Percentiles rank a stretch among this genome's conserved stretches.
phyloP scores from a whole-genome alignment of 768 basidiomycete species.

The Gyrodon lividus region DNA sequence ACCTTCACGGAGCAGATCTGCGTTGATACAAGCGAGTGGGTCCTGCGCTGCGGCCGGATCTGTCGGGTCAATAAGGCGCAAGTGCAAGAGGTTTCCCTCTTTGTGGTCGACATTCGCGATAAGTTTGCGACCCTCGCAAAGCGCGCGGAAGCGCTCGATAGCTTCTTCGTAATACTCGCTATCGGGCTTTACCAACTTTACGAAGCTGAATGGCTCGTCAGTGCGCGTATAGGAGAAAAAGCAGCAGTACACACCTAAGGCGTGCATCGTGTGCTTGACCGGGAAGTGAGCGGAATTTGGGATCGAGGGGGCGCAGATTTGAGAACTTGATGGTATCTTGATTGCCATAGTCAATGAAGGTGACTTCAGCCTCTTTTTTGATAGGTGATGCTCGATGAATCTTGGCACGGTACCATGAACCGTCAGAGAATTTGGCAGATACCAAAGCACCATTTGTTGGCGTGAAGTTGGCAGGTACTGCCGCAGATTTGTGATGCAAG shows the following conservation, averaged over 20 bases:
- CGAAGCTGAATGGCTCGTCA: slow-evolving; percentile 54
- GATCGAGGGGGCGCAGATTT: slow-evolving; percentile 85
- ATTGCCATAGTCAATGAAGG: slow-evolving; percentile 96
- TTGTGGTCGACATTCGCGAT: slow-evolving; percentile 91
- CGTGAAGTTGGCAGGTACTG: slow-evolving; percentile 63
- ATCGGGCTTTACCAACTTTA: slow-evolving; percentile 75
- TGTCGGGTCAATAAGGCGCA: slow-evolving; percentile 88
- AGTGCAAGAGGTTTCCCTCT: slow-evolving; percentile 76
- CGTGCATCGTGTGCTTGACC: slow-evolving; percentile 96
- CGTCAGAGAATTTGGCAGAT: slow-evolving; percentile 92
- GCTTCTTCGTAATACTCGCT: slow-evolving; percentile 90
- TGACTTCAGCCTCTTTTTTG: slow-evolving; percentile 93
- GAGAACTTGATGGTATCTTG: slow-evolving; percentile 83
- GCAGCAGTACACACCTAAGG: slow-evolving; percentile 55
- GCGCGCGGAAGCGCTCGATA: slow-evolving; percentile 76
- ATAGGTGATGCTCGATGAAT: slow-evolving; percentile 81
- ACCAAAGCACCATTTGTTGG: slow-evolving; percentile 89
- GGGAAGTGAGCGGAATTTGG: slow-evolving; percentile 84
- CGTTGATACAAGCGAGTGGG: slow-evolving; percentile 80
- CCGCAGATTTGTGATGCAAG: slow-evolving; percentile 71
- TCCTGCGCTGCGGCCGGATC: slow-evolving; percentile 69
- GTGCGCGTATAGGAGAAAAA: neutral
- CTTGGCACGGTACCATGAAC: slow-evolving; percentile 94
- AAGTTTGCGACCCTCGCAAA: slow-evolving; percentile 93
- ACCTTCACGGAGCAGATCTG: slow-evolving; percentile 86